These are phyloP conservation scores for Didymella sp. DNA, from an alignment of 2,329 filamentous ascomycete genomes.

Conservation along the genomic window DNA sequence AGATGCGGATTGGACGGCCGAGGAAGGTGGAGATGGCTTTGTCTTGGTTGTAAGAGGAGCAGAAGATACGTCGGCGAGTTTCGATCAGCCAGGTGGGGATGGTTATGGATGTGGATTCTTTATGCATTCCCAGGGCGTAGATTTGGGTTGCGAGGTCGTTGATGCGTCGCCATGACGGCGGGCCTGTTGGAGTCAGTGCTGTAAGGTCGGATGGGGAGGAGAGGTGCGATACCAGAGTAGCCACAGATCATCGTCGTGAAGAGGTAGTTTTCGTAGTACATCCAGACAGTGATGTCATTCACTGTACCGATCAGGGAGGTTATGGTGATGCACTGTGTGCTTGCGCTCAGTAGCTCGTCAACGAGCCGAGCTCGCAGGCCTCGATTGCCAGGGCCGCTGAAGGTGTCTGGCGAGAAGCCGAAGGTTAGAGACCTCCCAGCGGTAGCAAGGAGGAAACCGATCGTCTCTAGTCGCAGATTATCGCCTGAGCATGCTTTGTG, in stretches of 20 bases:
- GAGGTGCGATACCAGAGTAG: constrained; percentile 40
- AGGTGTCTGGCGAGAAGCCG: constrained; percentile 31
- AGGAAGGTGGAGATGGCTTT: constrained; percentile 47
- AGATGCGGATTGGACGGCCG: constrained; percentile 42
- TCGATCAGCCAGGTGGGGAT: constrained; percentile 41
- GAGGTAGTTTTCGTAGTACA: constrained; percentile 47
- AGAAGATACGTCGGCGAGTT: constrained; percentile 39
- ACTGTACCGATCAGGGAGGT: constrained; percentile 49
- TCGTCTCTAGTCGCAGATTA: constrained; percentile 49
- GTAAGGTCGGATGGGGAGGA: not conserved
- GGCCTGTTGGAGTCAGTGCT: constrained; percentile 19
- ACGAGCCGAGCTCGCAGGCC: constrained; percentile 31
- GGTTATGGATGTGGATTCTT: constrained; percentile 34
- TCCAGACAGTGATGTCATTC: constrained; percentile 50
- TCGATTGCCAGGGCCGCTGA: constrained; percentile 27
- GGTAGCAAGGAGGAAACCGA: constrained; percentile 49
- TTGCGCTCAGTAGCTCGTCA: constrained; percentile 44
- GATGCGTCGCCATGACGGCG: constrained; percentile 44
- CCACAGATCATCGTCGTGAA: constrained; percentile 49
- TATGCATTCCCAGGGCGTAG: constrained; percentile 43
- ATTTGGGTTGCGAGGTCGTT: constrained; percentile 42
- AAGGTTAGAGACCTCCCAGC: constrained; percentile 46
- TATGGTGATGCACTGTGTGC: constrained; percentile 48
- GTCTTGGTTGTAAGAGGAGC: constrained; percentile 40
- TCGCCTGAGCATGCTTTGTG: constrained; percentile 49